These are phyloP conservation scores for Apophysomyces trapeziformis DNA, from an alignment of 371 early-diverging fungal genomes.

Conservation along the genomic window DNA sequence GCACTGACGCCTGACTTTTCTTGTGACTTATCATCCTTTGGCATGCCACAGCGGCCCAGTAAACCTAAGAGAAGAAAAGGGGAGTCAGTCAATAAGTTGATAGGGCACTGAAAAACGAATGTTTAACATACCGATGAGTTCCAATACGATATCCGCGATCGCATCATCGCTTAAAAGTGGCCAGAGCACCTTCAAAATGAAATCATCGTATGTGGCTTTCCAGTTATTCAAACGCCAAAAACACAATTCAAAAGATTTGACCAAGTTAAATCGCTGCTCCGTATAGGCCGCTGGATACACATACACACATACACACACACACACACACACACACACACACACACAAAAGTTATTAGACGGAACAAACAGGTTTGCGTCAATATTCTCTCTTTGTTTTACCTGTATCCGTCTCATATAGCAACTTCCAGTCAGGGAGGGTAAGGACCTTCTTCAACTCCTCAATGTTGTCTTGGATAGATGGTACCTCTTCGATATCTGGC, in stretches of 20 bases:
- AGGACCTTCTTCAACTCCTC: background rate
- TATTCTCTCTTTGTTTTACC: background rate
- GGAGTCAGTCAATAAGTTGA: background rate
- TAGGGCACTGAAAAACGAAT: too few species aligned
- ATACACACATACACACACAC: too few species aligned
- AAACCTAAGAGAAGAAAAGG: background rate
- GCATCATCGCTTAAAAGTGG: constrained; percentile 12
- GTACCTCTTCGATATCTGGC: background rate
- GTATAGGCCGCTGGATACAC: background rate
- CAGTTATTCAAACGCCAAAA: constrained; percentile 19
- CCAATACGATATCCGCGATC: constrained; percentile 15
- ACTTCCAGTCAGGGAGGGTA: background rate
- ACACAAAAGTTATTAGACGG: background rate
- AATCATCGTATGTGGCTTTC: constrained; percentile 16
- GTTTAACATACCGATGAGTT: constrained; percentile 18
- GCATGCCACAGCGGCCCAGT: constrained; percentile 1
- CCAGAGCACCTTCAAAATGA: constrained; percentile 15
- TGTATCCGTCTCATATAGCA: background rate
- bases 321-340: too few species aligned
- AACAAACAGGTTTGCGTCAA: too few species aligned
- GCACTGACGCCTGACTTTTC: background rate
- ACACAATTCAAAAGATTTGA: constrained; percentile 21
- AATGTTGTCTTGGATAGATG: background rate
- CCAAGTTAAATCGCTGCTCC: constrained; percentile 14
- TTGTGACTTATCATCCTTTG: constrained; percentile 1